Evolutionary conservation across 2,329 filamentous ascomycete genomes (phyloP).

Genomic region (Beauveria varroae): DNA sequence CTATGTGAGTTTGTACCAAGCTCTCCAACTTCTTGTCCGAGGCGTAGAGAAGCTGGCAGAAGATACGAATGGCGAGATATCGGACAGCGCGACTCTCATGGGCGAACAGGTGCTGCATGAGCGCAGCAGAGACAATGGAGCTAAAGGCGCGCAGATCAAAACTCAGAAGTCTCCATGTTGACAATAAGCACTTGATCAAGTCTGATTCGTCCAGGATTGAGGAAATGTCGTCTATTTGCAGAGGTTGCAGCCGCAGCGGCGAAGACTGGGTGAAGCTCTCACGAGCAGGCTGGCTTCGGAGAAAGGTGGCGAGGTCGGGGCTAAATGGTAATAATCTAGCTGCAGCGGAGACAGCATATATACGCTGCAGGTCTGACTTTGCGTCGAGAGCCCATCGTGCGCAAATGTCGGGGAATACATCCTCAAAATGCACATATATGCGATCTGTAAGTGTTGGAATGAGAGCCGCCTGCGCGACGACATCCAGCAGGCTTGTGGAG

Average conservation of each 20-base stretch:
- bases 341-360: slow-evolving; percentile 59
- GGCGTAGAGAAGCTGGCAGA: slow-evolving; percentile 70
- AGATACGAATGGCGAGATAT: slow-evolving; percentile 75
- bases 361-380: slow-evolving; percentile 29
- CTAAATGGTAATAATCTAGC: slow-evolving; percentile 75
- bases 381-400: slow-evolving; percentile 63
- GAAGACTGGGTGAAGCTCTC: slow-evolving; percentile 17
- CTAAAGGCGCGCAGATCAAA: slow-evolving; percentile 66
- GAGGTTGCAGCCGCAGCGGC: slow-evolving; percentile 19
- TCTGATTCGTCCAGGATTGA: slow-evolving; percentile 15
- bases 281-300: slow-evolving; percentile 39
- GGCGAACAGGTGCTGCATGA: slow-evolving; percentile 61
- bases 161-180: slow-evolving; percentile 71
- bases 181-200: slow-evolving; percentile 24
- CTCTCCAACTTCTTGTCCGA: slow-evolving; percentile 72
- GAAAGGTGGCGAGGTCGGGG: slow-evolving; percentile 68
- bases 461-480: slow-evolving; percentile 62
- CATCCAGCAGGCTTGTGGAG: slow-evolving; percentile 61
- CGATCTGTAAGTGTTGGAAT: slow-evolving; percentile 61
- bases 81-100: slow-evolving; percentile 54
- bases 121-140: slow-evolving; percentile 54
- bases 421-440: slow-evolving; percentile 67
- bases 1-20: slow-evolving; percentile 61
- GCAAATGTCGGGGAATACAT: slow-evolving; percentile 72
- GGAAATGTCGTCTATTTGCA: slow-evolving; percentile 17